Percentiles rank a stretch among this genome's conserved stretches.
Conservation (phyloP, 805 yeast species). For the Sugiyamaella americana region DNA sequence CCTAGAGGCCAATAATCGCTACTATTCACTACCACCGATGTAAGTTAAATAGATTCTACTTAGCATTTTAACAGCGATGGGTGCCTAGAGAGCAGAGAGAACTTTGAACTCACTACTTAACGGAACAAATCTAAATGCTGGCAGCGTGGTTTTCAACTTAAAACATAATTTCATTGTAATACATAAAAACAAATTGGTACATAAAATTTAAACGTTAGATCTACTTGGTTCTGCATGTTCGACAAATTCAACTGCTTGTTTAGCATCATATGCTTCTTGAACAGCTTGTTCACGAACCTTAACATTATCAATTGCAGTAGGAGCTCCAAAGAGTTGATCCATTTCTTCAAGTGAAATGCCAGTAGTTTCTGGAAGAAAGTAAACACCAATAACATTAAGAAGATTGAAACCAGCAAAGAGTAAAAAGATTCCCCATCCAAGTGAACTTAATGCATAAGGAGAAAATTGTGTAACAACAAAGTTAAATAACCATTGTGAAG, state of each 20-base stretch:
- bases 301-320: background rate
- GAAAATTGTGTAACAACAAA: slow-evolving; percentile 19
- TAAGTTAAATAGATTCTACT: too few relatives aligned
- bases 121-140: too few relatives aligned
- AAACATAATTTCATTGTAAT: background rate
- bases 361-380: slow-evolving; percentile 23
- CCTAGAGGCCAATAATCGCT: too few relatives aligned
- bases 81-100: too few relatives aligned
- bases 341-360: slow-evolving; percentile 36
- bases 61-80: too few relatives aligned
- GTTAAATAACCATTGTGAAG: slow-evolving; percentile 15
- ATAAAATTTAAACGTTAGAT: background rate
- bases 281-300: background rate
- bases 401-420: slow-evolving; percentile 18
- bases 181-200: background rate
- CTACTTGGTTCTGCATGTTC: background rate
- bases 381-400: slow-evolving; percentile 42
- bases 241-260: background rate
- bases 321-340: slow-evolving; percentile 5
- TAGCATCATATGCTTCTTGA: background rate
- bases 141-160: too few relatives aligned
- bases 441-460: slow-evolving; percentile 37
- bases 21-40: too few relatives aligned
- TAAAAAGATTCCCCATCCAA: slow-evolving; percentile 42
- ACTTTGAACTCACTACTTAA: too few relatives aligned